Evolutionary conservation across 2,329 filamentous ascomycete genomes (phyloP).

Genomic region (Kalmusia sp.): DNA sequence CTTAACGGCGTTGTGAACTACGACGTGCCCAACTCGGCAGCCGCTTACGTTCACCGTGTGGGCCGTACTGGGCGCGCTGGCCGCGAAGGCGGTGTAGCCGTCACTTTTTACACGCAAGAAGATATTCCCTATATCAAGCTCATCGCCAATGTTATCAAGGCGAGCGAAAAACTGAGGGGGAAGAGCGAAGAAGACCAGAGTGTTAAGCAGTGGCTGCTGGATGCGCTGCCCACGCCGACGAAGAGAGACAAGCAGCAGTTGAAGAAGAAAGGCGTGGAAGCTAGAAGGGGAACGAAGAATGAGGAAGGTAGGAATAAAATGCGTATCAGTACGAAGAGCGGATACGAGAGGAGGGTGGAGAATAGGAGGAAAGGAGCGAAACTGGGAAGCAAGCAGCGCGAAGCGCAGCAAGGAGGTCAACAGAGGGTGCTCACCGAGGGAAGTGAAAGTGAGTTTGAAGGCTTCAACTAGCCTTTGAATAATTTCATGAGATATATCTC

Average conservation of each 20-base stretch:
- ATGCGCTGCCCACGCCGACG: slow-evolving; percentile 80
- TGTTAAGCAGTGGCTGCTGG: slow-evolving; percentile 75
- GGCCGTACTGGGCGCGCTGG: slow-evolving; percentile 91
- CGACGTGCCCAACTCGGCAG: slow-evolving; percentile 90
- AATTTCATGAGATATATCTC: no score
- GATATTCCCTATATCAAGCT: slow-evolving; percentile 90
- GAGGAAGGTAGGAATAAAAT: slow-evolving; percentile 39
- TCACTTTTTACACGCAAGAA: slow-evolving; percentile 95
- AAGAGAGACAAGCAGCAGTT: slow-evolving; percentile 86
- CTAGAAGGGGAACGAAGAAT: slow-evolving; percentile 57
- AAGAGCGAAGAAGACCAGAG: slow-evolving; percentile 52
- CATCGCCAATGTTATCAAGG: slow-evolving; percentile 90
- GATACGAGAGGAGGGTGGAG: slow-evolving; percentile 73
- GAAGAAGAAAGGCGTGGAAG: slow-evolving; percentile 82
- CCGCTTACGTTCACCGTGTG: slow-evolving; percentile 90
- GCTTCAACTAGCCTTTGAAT: slow-evolving; percentile 47
- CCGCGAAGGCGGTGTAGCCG: slow-evolving; percentile 82
- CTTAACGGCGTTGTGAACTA: slow-evolving; percentile 98
- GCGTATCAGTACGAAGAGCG: slow-evolving; percentile 83
- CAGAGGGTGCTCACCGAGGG: slow-evolving; percentile 21
- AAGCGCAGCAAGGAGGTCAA: slow-evolving; percentile 22
- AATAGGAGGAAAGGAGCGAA: slow-evolving; percentile 67
- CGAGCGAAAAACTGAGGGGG: slow-evolving; percentile 74
- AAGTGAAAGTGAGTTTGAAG: slow-evolving; percentile 48
- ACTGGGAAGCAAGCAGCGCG: slow-evolving; percentile 43